phyloP scores from a whole-genome alignment of 2,329 filamentous ascomycete species.

The Microcyclospora pomicola region DNA sequence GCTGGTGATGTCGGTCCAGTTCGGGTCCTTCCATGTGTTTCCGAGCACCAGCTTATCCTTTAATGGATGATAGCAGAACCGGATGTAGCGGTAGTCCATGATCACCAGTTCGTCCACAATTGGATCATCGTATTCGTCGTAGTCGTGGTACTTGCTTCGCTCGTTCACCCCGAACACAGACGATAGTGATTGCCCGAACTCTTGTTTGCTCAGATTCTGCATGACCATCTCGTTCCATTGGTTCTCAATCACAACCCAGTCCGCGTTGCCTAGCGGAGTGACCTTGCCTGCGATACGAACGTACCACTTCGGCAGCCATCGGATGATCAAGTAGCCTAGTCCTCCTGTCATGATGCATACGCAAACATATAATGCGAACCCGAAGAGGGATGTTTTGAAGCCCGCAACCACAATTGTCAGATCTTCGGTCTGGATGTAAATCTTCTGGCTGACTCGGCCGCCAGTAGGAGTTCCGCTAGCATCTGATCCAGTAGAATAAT shows the following conservation, averaged over 20 bases:
- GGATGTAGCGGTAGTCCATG: constrained; percentile 86
- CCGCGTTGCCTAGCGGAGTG: constrained; percentile 56
- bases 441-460: constrained; percentile 66
- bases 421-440: constrained; percentile 88
- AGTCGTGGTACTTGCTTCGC: constrained; percentile 51
- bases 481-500: constrained; percentile 56
- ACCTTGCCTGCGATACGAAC: constrained; percentile 59
- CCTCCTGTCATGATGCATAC: constrained; percentile 63
- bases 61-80: constrained; percentile 78
- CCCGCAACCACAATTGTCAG: constrained; percentile 87
- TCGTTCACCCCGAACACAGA: constrained; percentile 55
- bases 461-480: constrained; percentile 46
- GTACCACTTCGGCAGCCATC: constrained; percentile 83
- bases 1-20: constrained; percentile 64
- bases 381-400: constrained; percentile 62
- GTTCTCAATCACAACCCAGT: constrained; percentile 94
- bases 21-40: constrained; percentile 86
- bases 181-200: constrained; percentile 49
- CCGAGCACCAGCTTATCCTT: constrained; percentile 80
- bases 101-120: constrained; percentile 60
- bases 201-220: constrained; percentile 49
- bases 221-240: constrained; percentile 88
- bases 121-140: constrained; percentile 59
- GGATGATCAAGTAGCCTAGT: constrained; percentile 67
- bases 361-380: constrained; percentile 53